Conservation (phyloP, 306 rosid genomes). For the Lathyrus sativus region DNA sequence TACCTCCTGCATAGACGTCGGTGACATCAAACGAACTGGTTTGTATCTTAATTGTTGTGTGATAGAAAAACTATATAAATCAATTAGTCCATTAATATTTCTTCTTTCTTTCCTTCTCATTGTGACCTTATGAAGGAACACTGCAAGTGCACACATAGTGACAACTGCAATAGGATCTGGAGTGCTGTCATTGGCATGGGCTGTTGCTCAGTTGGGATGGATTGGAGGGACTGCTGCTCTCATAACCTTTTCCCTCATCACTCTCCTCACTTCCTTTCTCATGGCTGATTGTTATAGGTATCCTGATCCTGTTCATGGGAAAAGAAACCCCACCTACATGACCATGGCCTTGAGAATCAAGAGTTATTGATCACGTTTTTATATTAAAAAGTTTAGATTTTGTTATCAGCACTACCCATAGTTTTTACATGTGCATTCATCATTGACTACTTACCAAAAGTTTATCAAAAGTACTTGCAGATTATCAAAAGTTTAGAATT, state of each 20-base stretch:
- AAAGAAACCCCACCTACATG: slow-evolving; percentile 43
- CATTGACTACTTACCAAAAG: too few species aligned
- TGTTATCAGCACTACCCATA: too few species aligned
- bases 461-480: too few species aligned
- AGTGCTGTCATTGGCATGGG: slow-evolving; percentile 51
- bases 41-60: not conserved
- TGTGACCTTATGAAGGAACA: slow-evolving; percentile 43
- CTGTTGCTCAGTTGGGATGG: slow-evolving; percentile 54
- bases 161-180: slow-evolving; percentile 60
- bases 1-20: slow-evolving; percentile 39
- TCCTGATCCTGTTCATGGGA: slow-evolving; percentile 48
- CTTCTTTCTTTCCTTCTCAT: too few species aligned
- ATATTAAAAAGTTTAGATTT: too few species aligned
- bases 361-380: too few species aligned
- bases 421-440: too few species aligned
- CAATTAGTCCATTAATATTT: not conserved
- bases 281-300: slow-evolving; percentile 46
- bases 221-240: slow-evolving; percentile 38
- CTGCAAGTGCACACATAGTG: slow-evolving; percentile 52
- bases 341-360: not conserved
- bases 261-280: slow-evolving; percentile 39
- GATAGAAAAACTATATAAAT: not conserved
- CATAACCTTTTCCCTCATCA: slow-evolving; percentile 27
- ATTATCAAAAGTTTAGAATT: too few species aligned
- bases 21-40: slow-evolving; percentile 45